These are phyloP conservation scores for Vaccinium corymbosum DNA, from an alignment of 148 eudicot species.

Conservation along the genomic window DNA sequence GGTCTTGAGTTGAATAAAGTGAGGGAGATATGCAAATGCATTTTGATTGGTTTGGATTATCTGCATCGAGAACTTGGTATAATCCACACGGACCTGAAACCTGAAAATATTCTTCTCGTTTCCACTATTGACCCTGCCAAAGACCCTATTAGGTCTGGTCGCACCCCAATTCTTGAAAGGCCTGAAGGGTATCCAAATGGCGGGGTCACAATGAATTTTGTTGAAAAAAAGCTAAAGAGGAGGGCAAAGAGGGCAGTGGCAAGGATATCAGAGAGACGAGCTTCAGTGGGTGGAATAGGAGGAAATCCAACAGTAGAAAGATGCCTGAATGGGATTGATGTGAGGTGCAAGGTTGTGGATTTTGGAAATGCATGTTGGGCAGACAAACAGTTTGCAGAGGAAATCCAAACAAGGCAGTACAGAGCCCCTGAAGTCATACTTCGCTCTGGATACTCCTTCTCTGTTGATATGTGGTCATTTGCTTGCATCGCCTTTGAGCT, in stretches of 20 bases:
- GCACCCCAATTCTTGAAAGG: conserved; percentile 75
- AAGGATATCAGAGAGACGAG: conserved; percentile 64
- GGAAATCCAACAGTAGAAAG: conserved; percentile 43
- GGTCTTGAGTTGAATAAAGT: conserved; percentile 78
- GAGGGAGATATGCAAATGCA: conserved; percentile 81
- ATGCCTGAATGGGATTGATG: conserved; percentile 68
- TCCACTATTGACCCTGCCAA: conserved; percentile 82
- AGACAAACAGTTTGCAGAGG: conserved; percentile 64
- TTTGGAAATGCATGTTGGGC: conserved; percentile 98
- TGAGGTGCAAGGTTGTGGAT: conserved; percentile 88
- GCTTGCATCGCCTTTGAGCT: conserved; percentile 97
- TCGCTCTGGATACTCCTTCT: conserved; percentile 61
- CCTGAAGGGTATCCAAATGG: conserved; percentile 74
- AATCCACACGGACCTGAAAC: conserved; percentile 87
- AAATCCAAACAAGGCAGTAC: conserved; percentile 95
- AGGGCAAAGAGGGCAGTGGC: conserved; percentile 89
- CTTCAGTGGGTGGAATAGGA: conserved; percentile 54
- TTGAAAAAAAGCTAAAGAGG: conserved; percentile 81
- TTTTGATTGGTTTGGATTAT: conserved; percentile 87
- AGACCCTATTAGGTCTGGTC: conserved; percentile 75
- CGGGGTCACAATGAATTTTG: conserved; percentile 45
- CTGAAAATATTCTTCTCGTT: conserved; percentile 83
- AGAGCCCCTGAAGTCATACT: conserved; percentile 97
- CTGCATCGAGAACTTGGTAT: conserved; percentile 76
- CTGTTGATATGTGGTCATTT: conserved; percentile 98